Evolutionary conservation across 1,284 basidiomycete genomes (phyloP).

Genomic region (Moesziomyces antarcticus): DNA sequence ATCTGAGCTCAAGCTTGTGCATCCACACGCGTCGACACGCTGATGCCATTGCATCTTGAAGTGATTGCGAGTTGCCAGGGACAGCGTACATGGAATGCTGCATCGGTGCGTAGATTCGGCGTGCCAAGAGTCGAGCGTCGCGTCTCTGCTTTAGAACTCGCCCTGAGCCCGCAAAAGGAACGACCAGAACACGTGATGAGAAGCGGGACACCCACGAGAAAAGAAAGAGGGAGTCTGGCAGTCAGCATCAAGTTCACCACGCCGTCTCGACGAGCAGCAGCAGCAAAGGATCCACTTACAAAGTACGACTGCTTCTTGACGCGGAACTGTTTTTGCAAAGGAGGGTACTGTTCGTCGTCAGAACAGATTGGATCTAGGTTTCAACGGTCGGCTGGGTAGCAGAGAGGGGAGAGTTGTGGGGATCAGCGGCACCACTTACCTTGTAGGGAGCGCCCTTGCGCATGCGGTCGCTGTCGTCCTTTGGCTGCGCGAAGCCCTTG

Average conservation of each 20-base stretch:
- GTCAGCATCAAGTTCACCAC: neutral
- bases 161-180: neutral
- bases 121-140: neutral
- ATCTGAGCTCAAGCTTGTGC: neutral
- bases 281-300: slow-evolving; percentile 39
- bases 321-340: slow-evolving; percentile 57
- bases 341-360: slow-evolving; percentile 58
- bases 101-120: neutral
- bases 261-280: neutral
- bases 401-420: neutral
- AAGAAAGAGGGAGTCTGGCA: too few species aligned
- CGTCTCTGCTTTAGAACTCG: slow-evolving; percentile 3
- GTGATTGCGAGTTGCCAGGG: neutral
- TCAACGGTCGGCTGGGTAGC: slow-evolving; percentile 8
- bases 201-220: neutral
- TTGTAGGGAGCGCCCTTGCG: slow-evolving; percentile 61
- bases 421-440: slow-evolving; percentile 26
- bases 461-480: slow-evolving; percentile 60
- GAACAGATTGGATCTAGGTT: slow-evolving; percentile 40
- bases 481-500: slow-evolving; percentile 57
- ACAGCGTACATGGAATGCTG: neutral
- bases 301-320: slow-evolving; percentile 62
- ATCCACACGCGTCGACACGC: neutral
- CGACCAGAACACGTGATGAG: neutral
- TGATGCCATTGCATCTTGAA: neutral